Percentiles rank a stretch among this genome's conserved stretches.
Conservation (phyloP, 2,329 filamentous ascomycete species). For the Botrytis paeoniae region DNA sequence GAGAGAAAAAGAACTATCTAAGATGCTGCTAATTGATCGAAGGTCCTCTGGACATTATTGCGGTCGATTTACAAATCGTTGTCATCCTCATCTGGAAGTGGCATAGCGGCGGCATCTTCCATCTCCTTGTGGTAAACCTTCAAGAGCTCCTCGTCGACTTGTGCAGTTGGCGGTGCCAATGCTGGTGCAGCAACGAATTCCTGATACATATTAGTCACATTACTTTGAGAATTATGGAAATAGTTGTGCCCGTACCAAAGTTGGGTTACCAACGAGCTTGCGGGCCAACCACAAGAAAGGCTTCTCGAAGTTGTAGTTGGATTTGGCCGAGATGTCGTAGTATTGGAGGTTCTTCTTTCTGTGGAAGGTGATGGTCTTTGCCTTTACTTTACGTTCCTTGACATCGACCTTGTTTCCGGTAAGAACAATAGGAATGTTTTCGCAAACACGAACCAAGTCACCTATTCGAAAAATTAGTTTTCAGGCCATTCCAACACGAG, state of each 20-base stretch:
- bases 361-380: constrained; percentile 99
- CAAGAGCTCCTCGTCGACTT: constrained; percentile 81
- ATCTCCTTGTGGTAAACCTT: constrained; percentile 86
- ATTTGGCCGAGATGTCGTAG: constrained; percentile 99
- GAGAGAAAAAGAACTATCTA: constrained; percentile 37
- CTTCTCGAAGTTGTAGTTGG: constrained; percentile 99
- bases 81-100: constrained; percentile 93
- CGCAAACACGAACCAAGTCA: constrained; percentile 97
- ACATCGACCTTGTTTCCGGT: constrained; percentile 99
- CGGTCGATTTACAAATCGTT: constrained; percentile 49
- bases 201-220: constrained; percentile 45
- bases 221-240: constrained; percentile 21
- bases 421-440: constrained; percentile 98
- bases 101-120: constrained; percentile 72
- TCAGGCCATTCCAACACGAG: constrained; percentile 18
- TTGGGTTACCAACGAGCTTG: constrained; percentile 94
- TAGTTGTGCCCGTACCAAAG: constrained; percentile 58
- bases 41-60: constrained; percentile 23
- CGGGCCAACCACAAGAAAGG: constrained; percentile 98
- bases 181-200: constrained; percentile 96
- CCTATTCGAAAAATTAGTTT: constrained; percentile 49
- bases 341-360: constrained; percentile 99
- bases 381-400: constrained; percentile 99
- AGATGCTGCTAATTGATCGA: constrained; percentile 34
- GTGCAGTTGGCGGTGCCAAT: constrained; percentile 87